A percentile compares a stretch with the other conserved stretches of the same genome.
phyloP scores from a whole-genome alignment of 2,329 filamentous ascomycete species.

The Apiospora sp. region DNA sequence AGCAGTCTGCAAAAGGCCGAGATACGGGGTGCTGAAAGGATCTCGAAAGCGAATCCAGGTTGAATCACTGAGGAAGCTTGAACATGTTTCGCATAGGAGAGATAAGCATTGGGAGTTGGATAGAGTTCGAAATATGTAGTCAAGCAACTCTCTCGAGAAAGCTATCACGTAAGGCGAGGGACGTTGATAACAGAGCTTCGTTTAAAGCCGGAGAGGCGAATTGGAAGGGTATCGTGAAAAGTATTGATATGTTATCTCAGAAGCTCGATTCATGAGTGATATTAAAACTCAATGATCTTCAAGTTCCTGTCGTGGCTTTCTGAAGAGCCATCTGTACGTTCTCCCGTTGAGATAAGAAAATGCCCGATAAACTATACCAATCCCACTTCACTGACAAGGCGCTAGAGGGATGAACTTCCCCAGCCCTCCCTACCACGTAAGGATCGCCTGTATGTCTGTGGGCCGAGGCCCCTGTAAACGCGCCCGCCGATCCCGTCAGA shows the following conservation, averaged over 20 bases:
- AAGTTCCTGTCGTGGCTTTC: neutral
- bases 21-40: neutral
- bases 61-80: neutral
- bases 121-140: slow-evolving; percentile 10
- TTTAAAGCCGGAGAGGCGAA: neutral
- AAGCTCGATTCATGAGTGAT: neutral
- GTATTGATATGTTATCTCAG: neutral
- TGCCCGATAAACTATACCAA: slow-evolving; percentile 3
- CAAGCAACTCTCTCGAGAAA: neutral
- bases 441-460: neutral
- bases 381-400: neutral
- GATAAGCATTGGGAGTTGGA: neutral
- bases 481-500: neutral
- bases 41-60: neutral
- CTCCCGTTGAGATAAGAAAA: neutral
- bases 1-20: neutral
- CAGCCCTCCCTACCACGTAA: neutral
- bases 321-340: neutral
- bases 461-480: neutral
- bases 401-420: neutral
- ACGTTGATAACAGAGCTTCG: neutral
- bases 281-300: neutral
- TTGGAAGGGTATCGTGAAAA: neutral
- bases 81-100: slow-evolving; percentile 7
- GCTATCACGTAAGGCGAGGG: neutral